Conservation (phyloP, 106 monocot species). For the Platanthera zijinensis region DNA sequence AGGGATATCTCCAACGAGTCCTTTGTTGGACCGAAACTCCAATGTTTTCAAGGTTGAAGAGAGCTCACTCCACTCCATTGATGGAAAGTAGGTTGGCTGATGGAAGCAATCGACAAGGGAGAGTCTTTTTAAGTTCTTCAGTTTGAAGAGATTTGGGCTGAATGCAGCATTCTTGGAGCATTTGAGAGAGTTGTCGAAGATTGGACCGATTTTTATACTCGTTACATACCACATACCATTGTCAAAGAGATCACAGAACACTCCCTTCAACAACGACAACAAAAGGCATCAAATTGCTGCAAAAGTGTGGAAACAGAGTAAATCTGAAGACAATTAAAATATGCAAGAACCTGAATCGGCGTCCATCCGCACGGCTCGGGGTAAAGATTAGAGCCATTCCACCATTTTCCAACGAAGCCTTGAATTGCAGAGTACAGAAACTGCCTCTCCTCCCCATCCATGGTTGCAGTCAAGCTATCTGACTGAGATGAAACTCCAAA, state of each 20-base stretch:
- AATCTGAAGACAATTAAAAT: neutral
- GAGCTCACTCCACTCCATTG: conserved; percentile 26
- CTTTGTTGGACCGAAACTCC: conserved; percentile 53
- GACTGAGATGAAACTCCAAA: conserved; percentile 15
- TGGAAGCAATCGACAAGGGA: conserved; percentile 54
- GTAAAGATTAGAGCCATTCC: conserved; percentile 16
- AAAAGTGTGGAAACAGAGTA: neutral
- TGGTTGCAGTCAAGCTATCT: conserved; percentile 32
- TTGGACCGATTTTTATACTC: conserved; percentile 36
- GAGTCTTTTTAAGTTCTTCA: conserved; percentile 38
- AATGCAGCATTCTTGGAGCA: conserved; percentile 35
- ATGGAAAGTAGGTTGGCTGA: conserved; percentile 19
- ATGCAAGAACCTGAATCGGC: conserved; percentile 45
- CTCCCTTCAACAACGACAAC: conserved; percentile 30
- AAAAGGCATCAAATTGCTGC: neutral
- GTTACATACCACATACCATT: conserved; percentile 50
- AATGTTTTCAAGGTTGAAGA: conserved; percentile 34
- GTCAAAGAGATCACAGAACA: conserved; percentile 49
- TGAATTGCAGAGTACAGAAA: conserved; percentile 43
- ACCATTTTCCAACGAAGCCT: conserved; percentile 17
- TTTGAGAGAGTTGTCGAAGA: conserved; percentile 51
- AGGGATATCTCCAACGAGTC: conserved; percentile 37
- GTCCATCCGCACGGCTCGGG: conserved; percentile 62
- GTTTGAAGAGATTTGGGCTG: conserved; percentile 31
- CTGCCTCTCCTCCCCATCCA: conserved; percentile 48